Evolutionary conservation across 495 filamentous ascomycete genomes (phyloP).

Genomic region (Talaromyces nanjingensis): DNA sequence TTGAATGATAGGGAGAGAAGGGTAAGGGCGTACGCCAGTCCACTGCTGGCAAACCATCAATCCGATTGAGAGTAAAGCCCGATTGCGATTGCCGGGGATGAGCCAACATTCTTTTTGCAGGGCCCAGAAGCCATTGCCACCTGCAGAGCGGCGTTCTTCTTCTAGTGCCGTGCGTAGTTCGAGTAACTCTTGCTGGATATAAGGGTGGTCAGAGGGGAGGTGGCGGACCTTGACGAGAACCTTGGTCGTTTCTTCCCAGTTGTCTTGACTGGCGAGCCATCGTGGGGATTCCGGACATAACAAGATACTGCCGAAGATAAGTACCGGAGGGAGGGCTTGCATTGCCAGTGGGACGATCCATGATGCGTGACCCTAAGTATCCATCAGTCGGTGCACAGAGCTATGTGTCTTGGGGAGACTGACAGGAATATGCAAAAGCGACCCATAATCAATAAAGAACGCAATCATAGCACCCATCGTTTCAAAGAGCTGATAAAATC

Average conservation of each 20-base stretch:
- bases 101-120: conserved; percentile 67
- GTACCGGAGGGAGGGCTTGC: conserved; percentile 57
- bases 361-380: conserved; percentile 34
- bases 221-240: conserved; percentile 49
- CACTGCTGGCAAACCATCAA: conserved; percentile 70
- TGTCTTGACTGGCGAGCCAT: conserved; percentile 61
- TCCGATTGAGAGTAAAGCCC: conserved; percentile 45
- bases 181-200: conserved; percentile 57
- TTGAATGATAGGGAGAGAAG: neutral
- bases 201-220: conserved; percentile 49
- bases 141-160: conserved; percentile 55
- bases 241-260: conserved; percentile 58
- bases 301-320: conserved; percentile 51
- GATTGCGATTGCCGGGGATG: conserved; percentile 57
- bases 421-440: conserved; percentile 41
- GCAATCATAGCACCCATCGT: conserved; percentile 57
- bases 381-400: neutral
- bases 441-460: conserved; percentile 61
- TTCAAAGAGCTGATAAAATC: conserved; percentile 65
- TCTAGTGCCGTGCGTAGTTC: conserved; percentile 63
- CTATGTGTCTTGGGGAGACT: neutral
- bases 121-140: conserved; percentile 55
- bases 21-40: conserved; percentile 34
- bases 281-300: conserved; percentile 64
- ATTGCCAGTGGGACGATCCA: conserved; percentile 58